Base-by-base conservation (phyloP, 2,329 filamentous ascomycete genomes). In the Fusarium ramigenum region DNA sequence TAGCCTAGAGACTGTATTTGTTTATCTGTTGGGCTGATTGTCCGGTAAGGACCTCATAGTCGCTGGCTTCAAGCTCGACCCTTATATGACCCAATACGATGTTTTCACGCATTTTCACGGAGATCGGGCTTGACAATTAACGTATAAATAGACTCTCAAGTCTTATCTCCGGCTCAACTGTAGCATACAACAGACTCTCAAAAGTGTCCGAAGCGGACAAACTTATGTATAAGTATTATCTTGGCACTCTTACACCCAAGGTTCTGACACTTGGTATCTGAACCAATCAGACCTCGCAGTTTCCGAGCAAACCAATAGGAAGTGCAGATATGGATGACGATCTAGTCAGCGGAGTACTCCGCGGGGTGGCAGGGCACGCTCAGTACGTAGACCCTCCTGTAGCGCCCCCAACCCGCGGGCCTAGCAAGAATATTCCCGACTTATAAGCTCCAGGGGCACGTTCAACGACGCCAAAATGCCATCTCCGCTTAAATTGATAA, bases 251-350 rank as follows among this genome's bases (percentile, higher is more conserved):
- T 28, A 25, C 36, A 28, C n/a, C 34, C n/a, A 28, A 16, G 28
- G 14, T 25, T 32, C 57, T 60, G 28, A 28, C 46, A 34, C 18
- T 40, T 25, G 9, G 21, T 14, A 11, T 14, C 5, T 30, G 16
- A 36, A 32, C 75, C 75, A 77, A 76, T 76, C 62, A 76, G 15
- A n/a, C 11, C 19, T 47, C 32, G 40, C 25, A 19, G 46, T 71
- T 74, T 77, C 70, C 70, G 75, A 77, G 49, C 63, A 56, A 40
- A 7, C 75, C 69, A 77, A 73, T 77, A 43, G 61, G 47, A 43
- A 15, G 30, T 54, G 19, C 43, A 46, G 19, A 40, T 49, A 28
- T 19, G 21, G 49, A 32, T 40, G 25, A 21, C 11, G 21, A 43
- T 60, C 40, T 28, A 9, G 53, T 66, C 52, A 70, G 66, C 60